Conservation (phyloP, 176 grass and related monocot species). For the Tillandsia fasciculata region DNA sequence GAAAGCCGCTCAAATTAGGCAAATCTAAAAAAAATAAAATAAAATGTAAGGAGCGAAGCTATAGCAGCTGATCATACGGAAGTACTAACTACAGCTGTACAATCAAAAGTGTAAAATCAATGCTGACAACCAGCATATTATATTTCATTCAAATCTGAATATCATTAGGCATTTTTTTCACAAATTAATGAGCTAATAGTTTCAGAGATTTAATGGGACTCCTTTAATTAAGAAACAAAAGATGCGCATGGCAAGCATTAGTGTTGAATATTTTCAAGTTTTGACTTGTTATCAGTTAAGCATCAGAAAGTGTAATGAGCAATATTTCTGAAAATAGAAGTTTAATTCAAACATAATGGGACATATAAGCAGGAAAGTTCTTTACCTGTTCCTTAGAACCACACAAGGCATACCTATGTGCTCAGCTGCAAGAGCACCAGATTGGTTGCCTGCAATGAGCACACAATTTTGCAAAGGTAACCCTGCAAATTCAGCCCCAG, state of each 20-base stretch:
- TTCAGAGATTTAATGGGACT: too few species aligned
- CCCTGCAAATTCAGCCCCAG: slow-evolving; percentile 47
- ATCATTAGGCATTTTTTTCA: neutral
- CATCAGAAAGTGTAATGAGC: neutral
- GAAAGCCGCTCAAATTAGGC: neutral
- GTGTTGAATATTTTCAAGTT: neutral
- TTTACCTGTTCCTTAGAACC: slow-evolving; percentile 64
- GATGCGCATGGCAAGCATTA: too few species aligned
- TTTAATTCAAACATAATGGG: neutral
- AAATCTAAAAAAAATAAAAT: neutral
- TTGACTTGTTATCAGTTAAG: neutral
- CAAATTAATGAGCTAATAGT: too few species aligned
- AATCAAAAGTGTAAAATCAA: neutral
- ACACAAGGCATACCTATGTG: slow-evolving; percentile 65
- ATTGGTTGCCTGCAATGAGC: slow-evolving; percentile 55
- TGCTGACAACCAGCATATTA: neutral
- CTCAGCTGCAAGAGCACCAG: slow-evolving; percentile 47
- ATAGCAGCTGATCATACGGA: neutral
- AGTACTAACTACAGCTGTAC: neutral
- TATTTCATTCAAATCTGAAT: neutral
- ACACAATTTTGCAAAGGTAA: slow-evolving; percentile 47
- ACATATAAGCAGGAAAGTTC: neutral
- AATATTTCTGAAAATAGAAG: neutral
- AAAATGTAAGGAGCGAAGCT: neutral
- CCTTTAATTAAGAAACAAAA: too few species aligned